A percentile compares a stretch with the other conserved stretches of the same genome.
Conservation (phyloP, 768 basidiomycete genomes). For the Pleurotus tuoliensis region DNA sequence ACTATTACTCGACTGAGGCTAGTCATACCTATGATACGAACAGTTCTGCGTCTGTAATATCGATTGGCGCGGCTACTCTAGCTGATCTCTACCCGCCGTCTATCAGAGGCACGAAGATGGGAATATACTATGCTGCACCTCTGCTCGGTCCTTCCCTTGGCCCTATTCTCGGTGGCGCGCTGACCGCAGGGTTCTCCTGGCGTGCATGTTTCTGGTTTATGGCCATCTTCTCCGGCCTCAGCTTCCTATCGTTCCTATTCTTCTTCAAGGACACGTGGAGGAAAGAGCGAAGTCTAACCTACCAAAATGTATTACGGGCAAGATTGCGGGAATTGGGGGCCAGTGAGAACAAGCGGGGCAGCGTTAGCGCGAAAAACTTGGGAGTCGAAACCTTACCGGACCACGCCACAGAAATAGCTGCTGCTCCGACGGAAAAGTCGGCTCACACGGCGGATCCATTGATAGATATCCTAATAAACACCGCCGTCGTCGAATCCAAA, state of each 20-base stretch:
- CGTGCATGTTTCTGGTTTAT: slow-evolving; percentile 84
- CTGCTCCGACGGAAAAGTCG: not conserved
- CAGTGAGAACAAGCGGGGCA: slow-evolving; percentile 57
- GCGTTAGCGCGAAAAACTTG: slow-evolving; percentile 65
- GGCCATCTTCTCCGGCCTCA: slow-evolving; percentile 52
- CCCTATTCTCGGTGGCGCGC: slow-evolving; percentile 65
- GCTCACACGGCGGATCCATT: not conserved
- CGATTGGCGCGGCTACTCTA: slow-evolving; percentile 74
- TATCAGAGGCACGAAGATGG: slow-evolving; percentile 77
- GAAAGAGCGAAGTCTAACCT: slow-evolving; percentile 74
- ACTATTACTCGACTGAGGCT: not conserved
- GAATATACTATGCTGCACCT: slow-evolving; percentile 76
- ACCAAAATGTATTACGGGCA: slow-evolving; percentile 56
- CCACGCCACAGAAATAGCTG: slow-evolving; percentile 6
- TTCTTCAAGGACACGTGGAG: slow-evolving; percentile 84
- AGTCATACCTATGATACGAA: slow-evolving; percentile 1
- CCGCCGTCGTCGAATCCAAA: not conserved
- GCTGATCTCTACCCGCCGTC: slow-evolving; percentile 75
- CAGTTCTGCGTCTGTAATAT: slow-evolving; percentile 62
- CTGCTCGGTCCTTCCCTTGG: slow-evolving; percentile 73
- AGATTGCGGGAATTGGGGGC: slow-evolving; percentile 14
- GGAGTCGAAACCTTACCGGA: slow-evolving; percentile 5
- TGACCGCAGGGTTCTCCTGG: slow-evolving; percentile 72
- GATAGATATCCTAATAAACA: not conserved
- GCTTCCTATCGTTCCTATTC: slow-evolving; percentile 53